A percentile compares a stretch with the other conserved stretches of the same genome.
These are phyloP conservation scores for Globisporangium uncinulatum DNA, from an alignment of 352 stramenopile genomes.

Conservation along the genomic window DNA sequence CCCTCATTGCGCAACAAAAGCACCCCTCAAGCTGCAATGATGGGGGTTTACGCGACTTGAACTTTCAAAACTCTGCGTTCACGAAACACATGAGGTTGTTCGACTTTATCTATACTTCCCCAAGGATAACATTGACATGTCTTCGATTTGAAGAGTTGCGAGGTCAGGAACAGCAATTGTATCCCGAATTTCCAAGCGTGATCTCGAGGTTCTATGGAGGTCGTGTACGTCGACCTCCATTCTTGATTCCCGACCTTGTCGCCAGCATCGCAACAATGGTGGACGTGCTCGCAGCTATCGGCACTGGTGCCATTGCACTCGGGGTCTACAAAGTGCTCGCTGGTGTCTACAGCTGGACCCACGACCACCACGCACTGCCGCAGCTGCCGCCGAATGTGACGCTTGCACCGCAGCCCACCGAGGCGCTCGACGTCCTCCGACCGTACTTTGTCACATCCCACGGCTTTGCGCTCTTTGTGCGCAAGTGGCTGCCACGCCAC, in stretches of 20 bases:
- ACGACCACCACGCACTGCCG: constrained; percentile 16
- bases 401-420: neutral
- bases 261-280: constrained; percentile 4
- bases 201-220: too few species aligned
- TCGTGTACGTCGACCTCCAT: too few species aligned
- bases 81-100: too few species aligned
- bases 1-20: too few species aligned
- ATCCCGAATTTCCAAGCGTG: too few species aligned
- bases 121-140: too few species aligned
- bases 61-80: too few species aligned
- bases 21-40: too few species aligned
- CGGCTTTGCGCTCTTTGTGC: constrained; percentile 35
- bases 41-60: too few species aligned
- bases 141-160: too few species aligned
- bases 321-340: constrained; percentile 11
- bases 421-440: constrained; percentile 15
- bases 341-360: constrained; percentile 6
- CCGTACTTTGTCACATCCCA: constrained; percentile 31
- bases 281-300: constrained; percentile 8
- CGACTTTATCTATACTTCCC: too few species aligned
- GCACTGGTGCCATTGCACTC: constrained; percentile 15
- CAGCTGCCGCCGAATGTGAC: constrained; percentile 4
- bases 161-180: too few species aligned
- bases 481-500: constrained; percentile 34
- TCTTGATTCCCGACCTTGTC: neutral